Evolutionary conservation across 1,284 basidiomycete genomes (phyloP).

Genomic region (Stygiomarasmius scandens): DNA sequence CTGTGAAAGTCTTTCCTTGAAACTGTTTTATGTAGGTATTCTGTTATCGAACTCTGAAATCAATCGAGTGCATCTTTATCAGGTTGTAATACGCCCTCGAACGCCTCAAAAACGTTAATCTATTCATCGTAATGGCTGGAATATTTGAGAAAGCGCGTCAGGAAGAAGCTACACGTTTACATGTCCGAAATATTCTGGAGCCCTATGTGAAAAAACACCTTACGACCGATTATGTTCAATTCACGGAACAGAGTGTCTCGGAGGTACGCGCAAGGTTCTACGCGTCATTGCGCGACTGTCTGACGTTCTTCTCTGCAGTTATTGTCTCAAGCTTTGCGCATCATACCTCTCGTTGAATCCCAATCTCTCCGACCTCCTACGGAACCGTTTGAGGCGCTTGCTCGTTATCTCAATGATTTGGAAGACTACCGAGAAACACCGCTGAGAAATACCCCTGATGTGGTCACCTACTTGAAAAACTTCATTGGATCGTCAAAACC

Average conservation of each 20-base stretch:
- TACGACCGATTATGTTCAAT: conserved; percentile 56
- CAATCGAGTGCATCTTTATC: too few relatives aligned
- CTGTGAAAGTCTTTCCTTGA: too few relatives aligned
- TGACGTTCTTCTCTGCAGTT: conserved; percentile 34
- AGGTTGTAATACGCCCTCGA: too few relatives aligned
- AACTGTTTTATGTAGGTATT: too few relatives aligned
- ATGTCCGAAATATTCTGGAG: conserved; percentile 55
- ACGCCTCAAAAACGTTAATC: too few relatives aligned
- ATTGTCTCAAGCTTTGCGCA: conserved; percentile 41
- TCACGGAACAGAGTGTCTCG: conserved; percentile 50
- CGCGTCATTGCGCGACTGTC: neutral
- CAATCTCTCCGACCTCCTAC: conserved; percentile 48
- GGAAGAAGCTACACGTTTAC: conserved; percentile 36
- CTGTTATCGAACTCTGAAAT: too few relatives aligned
- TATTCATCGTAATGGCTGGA: neutral
- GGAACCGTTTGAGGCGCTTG: conserved; percentile 52
- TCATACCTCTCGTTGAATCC: conserved; percentile 50
- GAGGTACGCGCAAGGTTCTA: conserved; percentile 43
- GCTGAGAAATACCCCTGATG: conserved; percentile 35
- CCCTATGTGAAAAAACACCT: conserved; percentile 58
- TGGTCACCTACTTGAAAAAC: conserved; percentile 40
- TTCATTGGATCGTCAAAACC: conserved; percentile 17
- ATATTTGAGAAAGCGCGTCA: conserved; percentile 7
- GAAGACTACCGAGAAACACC: conserved; percentile 48
- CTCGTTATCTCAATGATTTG: conserved; percentile 33